Base-by-base conservation (phyloP, 2,329 filamentous ascomycete genomes). In the Beauveria australis region DNA sequence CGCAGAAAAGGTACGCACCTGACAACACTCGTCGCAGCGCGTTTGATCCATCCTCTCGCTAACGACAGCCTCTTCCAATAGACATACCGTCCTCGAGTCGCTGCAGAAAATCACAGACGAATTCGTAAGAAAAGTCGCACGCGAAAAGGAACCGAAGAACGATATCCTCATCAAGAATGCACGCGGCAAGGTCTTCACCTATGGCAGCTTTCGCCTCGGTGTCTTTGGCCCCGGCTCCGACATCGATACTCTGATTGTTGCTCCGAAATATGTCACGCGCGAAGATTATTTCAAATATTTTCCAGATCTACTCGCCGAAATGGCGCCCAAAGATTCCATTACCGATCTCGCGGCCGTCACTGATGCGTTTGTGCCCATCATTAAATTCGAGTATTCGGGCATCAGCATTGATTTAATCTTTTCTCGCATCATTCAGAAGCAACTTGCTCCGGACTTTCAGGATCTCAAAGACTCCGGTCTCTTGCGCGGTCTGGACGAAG, bases 381-480 rank as follows among this genome's bases (percentile, higher is more conserved):
- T 99, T 78, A 97, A 97, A 73, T 90, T 97, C 69, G 91, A 96
- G 72, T 91, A 95, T 66, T 86, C 83, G 56, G 90, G 88, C 54
- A 95, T 99, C 71, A 94, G 91, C 72, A 95, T 99, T 71, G 94
- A 99, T 81, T 77, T 99, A 66, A 95, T 97, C 71, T 92, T 92
- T 74, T 89, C 89, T 65, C 82, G 89, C 60, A 84, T 95, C 66
- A 81, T 83, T 22, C 77, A 91, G 65, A 84, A 85, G 66, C 83
- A 91, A 66, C 82, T 96, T 65, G 86, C 89, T 28, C 73, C 76
- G 5, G 82, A 86, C 43, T 81, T 85, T 55, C 81, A 89, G 62
- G 85, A 88, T 59, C 78, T 97, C 58, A 89, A 88, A 63, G 92
- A 97, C 72, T 92, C 92, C 66, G 87, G 87, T 65, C 81, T 97